Base-by-base conservation (phyloP, 2,329 filamentous ascomycete species). In the Botrytis sinoallii region DNA sequence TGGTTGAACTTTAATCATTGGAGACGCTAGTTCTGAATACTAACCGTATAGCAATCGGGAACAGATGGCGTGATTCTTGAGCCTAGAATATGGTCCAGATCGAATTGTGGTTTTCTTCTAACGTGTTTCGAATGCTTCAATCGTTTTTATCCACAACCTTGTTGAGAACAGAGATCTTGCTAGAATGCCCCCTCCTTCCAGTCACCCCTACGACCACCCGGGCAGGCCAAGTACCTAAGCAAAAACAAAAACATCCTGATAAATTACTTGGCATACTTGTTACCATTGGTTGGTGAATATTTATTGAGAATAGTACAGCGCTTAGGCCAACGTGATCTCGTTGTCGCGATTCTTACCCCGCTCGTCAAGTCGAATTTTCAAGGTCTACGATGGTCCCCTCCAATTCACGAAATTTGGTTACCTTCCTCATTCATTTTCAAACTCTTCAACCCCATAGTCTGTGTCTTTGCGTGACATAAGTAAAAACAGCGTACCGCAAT, bases 341-440 rank as follows among this genome's bases (percentile, higher is more conserved):
- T 55, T 55, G 48, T 55, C 48, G 25, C 12, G 48, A n/a, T 52
- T 52, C 25, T n/a, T 14, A n/a, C 25, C 48, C 48, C 48, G 48
- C 48, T n/a, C 12, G 25, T 52, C 48, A n/a, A 7, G 25, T 52
- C 25, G 25, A 55, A 55, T n/a, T 55, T 55, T 55, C 25, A 14
- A 55, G 48, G 48, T 55, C 48, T n/a, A 16, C 22, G 14, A n/a
- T n/a, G 48, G 25, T 55, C 48, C 48, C 48, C 48, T 55, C 48
- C 12, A n/a, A n/a, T n/a, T n/a, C 25, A n/a, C 12, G 3, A 7
- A n/a, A 2, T 6, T 3, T 55, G 0, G 6, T 55, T 6, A 3
- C 5, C 25, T 55, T 12, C 4, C 25, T n/a, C 25, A n/a, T 55
- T 16, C 12, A n/a, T 55, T n/a, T 16, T 55, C 1, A 25, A 55